These are phyloP conservation scores for Stagonosporopsis tanaceti DNA, from an alignment of 2,329 filamentous ascomycete species.

Conservation along the genomic window DNA sequence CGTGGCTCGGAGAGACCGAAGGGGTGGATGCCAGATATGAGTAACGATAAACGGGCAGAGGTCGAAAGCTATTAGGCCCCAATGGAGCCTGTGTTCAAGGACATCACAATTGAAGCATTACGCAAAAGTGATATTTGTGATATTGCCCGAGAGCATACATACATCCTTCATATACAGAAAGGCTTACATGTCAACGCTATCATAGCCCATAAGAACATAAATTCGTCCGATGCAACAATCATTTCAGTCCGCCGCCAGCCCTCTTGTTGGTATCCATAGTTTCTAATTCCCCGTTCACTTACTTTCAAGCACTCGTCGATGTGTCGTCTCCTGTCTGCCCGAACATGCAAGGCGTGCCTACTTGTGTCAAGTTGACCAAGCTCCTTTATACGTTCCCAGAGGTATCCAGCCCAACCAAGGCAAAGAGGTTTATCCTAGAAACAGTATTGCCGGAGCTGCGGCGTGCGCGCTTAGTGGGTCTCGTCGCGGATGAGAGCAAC, in stretches of 20 bases:
- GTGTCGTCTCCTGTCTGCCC: neutral
- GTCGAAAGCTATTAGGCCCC: conserved; percentile 51
- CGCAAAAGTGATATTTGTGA: neutral
- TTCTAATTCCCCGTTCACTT: neutral
- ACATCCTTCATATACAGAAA: conserved; percentile 36
- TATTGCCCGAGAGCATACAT: conserved; percentile 2
- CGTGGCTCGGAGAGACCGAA: conserved; percentile 87
- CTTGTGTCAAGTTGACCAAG: neutral
- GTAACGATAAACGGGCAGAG: conserved; percentile 51
- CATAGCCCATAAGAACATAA: conserved; percentile 42
- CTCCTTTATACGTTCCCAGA: conserved; percentile 2
- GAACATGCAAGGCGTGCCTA: neutral
- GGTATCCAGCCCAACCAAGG: conserved; percentile 1
- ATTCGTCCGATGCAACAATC: conserved; percentile 22
- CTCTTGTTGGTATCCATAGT: conserved; percentile 16
- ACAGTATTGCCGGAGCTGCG: conserved; percentile 1
- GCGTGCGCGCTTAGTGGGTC: conserved; percentile 66
- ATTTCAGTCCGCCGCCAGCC: conserved; percentile 3
- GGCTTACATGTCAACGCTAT: conserved; percentile 41
- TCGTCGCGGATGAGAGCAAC: conserved; percentile 97
- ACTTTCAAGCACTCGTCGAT: neutral
- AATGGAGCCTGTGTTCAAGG: too few species aligned
- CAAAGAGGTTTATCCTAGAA: neutral
- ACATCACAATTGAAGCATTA: neutral
- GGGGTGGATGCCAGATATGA: conserved; percentile 87